Conservation (phyloP, 805 yeast species). For the Torulaspora franciscae region DNA sequence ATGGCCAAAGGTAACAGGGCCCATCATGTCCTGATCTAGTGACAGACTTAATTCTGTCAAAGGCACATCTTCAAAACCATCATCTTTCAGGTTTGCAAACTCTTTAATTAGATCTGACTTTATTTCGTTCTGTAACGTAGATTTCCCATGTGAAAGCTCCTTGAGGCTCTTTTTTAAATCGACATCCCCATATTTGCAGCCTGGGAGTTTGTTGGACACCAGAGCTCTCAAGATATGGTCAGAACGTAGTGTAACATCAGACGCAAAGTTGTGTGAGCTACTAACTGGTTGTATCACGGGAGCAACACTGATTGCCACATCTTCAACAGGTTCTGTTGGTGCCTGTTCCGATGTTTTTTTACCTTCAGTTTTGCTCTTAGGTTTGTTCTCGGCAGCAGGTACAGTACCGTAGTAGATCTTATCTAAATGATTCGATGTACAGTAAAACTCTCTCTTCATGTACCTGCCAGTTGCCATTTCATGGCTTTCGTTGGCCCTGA, state of each 20-base stretch:
- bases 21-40: constrained; percentile 6
- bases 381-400: constrained; percentile 29
- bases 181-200: constrained; percentile 17
- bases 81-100: constrained; percentile 8
- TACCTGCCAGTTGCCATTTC: constrained; percentile 63
- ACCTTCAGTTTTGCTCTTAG: not conserved
- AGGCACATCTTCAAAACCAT: constrained; percentile 14
- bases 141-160: constrained; percentile 92
- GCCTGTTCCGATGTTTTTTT: not conserved
- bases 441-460: constrained; percentile 76
- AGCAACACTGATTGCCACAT: not conserved
- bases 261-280: not conserved
- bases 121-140: constrained; percentile 45
- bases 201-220: constrained; percentile 20
- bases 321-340: not conserved
- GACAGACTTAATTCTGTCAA: constrained; percentile 4
- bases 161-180: constrained; percentile 83
- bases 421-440: constrained; percentile 78
- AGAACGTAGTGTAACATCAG: not conserved
- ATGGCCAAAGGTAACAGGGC: constrained; percentile 10
- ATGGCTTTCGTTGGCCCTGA: constrained; percentile 73
- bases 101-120: constrained; percentile 15
- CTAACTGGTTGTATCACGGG: not conserved
- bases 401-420: constrained; percentile 77
- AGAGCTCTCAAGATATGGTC: constrained; percentile 17